Evolutionary conservation across 768 basidiomycete genomes (phyloP), one percentile per base, ranked within the genome.

Genomic region (Cytidiella melzeri): DNA sequence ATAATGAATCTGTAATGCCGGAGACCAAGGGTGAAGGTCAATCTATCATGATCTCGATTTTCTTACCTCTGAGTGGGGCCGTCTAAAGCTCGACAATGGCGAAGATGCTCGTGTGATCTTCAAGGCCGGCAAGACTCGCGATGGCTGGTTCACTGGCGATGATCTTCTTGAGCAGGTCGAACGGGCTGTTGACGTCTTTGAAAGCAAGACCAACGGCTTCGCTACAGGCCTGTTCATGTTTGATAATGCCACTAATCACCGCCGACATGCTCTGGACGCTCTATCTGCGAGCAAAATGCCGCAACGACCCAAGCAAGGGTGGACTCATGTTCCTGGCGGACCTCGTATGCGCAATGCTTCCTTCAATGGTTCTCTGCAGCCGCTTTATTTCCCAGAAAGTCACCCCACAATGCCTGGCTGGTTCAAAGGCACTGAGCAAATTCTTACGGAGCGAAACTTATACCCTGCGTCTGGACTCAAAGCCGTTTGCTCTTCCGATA

Each of bases 141-240:
- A 69, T 55, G 68, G 67, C 0, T 68, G 60, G 19, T 69, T 68
- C 45, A 36, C 46, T n/a, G 41, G 45, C 15, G 55, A 64, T 10
- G 61, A 64, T 36, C 23, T 67, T 2, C 27, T 66, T 5, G 7
- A 25, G 6, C 61, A 68, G 27, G 62, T 61, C 13, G 52, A 60
- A 15, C 26, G 48, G 4, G 59, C 66, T 0, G 65, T 68, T 19
- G 58, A 70, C 37, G 60, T 70, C 36, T 63, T 71, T 47, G 60
- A 71, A 47, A 49, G 15, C 3, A 59, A 50, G 47, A 65, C 53
- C 13, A 58, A 57, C 19, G 58, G 57, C 12, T 59, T 54, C 38
- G 60, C 54, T 2, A 61, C 55, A 13, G 62, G 54, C 13, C 47
- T 55, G n/a, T n/a, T n/a, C n/a, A n/a, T n/a, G n/a, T n/a, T n/a